phyloP scores from a whole-genome alignment of 2,329 filamentous ascomycete species.

The Akanthomyces muscarius region DNA sequence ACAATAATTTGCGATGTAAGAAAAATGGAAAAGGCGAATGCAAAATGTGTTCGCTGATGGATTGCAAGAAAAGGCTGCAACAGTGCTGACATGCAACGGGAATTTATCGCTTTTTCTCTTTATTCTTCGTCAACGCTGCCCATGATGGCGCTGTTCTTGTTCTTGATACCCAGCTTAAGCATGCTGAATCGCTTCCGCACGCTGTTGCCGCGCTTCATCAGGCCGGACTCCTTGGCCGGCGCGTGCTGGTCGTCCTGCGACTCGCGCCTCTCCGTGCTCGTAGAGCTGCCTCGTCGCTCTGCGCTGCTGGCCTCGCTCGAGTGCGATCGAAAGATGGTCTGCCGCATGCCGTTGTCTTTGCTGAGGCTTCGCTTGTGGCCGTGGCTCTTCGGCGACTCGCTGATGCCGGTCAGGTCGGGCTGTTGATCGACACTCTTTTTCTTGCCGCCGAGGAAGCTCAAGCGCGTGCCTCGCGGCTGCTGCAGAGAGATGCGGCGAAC shows the following conservation, averaged over 20 bases:
- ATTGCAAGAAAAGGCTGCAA: not conserved
- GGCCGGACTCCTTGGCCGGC: slow-evolving; percentile 32
- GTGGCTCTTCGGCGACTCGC: slow-evolving; percentile 24
- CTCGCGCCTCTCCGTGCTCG: slow-evolving; percentile 19
- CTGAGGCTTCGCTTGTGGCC: slow-evolving; percentile 27
- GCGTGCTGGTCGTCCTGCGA: slow-evolving; percentile 25
- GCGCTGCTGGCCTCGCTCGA: slow-evolving; percentile 21
- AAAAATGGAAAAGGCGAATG: slow-evolving; percentile 12
- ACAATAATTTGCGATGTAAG: not conserved
- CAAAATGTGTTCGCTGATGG: not conserved
- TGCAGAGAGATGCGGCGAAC: slow-evolving; percentile 48
- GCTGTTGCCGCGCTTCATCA: slow-evolving; percentile 50
- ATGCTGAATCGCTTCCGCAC: slow-evolving; percentile 77
- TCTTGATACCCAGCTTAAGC: slow-evolving; percentile 69
- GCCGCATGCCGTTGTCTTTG: slow-evolving; percentile 27
- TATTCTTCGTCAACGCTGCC: slow-evolving; percentile 54
- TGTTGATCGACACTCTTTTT: slow-evolving; percentile 39
- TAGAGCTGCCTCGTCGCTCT: slow-evolving; percentile 26
- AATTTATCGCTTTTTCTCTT: slow-evolving; percentile 23
- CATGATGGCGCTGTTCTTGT: slow-evolving; percentile 51
- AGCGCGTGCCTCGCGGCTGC: slow-evolving; percentile 46
- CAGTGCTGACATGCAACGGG: not conserved
- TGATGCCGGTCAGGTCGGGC: slow-evolving; percentile 28
- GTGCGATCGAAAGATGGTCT: slow-evolving; percentile 44
- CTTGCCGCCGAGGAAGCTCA: slow-evolving; percentile 55